Percentiles rank a stretch among this genome's conserved stretches.
phyloP scores from a whole-genome alignment of 2,329 filamentous ascomycete species.

The Leptographium flavum region DNA sequence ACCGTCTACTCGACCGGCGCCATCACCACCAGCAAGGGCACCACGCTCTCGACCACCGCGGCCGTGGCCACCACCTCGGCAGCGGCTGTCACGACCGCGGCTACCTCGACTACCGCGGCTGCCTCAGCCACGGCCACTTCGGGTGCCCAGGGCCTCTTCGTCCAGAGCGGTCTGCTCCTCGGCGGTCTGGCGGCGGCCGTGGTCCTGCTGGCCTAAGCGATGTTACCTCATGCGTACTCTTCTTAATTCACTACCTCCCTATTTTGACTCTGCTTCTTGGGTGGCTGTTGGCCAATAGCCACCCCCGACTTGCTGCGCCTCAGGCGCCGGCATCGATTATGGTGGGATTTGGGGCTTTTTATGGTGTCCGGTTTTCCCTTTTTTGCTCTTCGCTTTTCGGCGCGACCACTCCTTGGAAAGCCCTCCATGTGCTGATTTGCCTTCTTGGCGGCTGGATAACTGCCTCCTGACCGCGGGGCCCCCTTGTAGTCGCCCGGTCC shows the following conservation, averaged over 20 bases:
- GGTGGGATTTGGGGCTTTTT: background rate
- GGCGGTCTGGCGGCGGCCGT: slow-evolving; percentile 25
- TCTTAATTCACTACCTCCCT: background rate
- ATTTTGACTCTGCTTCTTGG: background rate
- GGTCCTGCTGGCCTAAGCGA: slow-evolving; percentile 21
- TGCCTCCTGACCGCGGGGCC: background rate
- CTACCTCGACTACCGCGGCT: background rate
- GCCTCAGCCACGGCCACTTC: slow-evolving; percentile 5
- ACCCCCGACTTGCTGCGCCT: background rate
- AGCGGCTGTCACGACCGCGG: slow-evolving; percentile 1
- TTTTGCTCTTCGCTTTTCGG: no score
- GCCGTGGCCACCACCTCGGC: slow-evolving; percentile 1
- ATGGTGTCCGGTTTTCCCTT: background rate
- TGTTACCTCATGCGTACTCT: background rate
- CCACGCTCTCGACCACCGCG: slow-evolving; percentile 7
- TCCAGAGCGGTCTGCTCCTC: slow-evolving; percentile 26
- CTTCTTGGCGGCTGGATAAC: slow-evolving; percentile 10
- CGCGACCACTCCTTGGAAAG: no score
- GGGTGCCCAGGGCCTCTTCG: slow-evolving; percentile 21
- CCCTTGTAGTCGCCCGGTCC: background rate
- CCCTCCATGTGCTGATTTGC: background rate
- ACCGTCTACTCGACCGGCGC: slow-evolving; percentile 10
- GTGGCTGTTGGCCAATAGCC: background rate
- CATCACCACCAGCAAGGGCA: slow-evolving; percentile 11
- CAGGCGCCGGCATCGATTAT: background rate